Conservation (phyloP, 371 early-diverging fungal genomes). For the Rhizopus arrhizus region DNA sequence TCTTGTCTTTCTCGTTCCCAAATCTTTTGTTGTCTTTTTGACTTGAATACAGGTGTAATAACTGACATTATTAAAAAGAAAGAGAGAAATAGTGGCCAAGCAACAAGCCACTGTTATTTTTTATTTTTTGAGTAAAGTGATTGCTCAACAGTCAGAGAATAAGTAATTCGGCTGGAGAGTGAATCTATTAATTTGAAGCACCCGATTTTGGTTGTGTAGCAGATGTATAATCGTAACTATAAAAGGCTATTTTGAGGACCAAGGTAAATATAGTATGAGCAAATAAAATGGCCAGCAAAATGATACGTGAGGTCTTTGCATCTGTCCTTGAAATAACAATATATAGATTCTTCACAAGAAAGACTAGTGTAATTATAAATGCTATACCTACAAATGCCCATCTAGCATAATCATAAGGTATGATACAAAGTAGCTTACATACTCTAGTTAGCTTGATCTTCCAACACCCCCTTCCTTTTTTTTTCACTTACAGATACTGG, state of each 20-base stretch:
- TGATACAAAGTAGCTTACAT: conserved; percentile 65
- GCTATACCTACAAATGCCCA: conserved; percentile 70
- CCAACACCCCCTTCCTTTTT: not conserved
- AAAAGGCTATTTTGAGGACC: conserved; percentile 84
- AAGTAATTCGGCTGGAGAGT: too few relatives aligned
- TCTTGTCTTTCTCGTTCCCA: conserved; percentile 35
- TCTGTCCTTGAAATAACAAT: conserved; percentile 66
- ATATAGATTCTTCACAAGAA: conserved; percentile 61
- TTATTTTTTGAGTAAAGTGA: not conserved
- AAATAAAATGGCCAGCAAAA: conserved; percentile 66
- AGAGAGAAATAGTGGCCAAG: not conserved
- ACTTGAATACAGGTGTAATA: conserved; percentile 24
- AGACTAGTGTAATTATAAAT: conserved; percentile 46
- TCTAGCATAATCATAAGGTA: conserved; percentile 66
- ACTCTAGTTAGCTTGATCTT: not conserved
- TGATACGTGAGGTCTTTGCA: conserved; percentile 66
- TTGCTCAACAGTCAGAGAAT: too few relatives aligned
- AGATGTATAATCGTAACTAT: conserved; percentile 43
- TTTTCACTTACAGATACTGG: conserved; percentile 74
- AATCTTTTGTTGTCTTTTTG: conserved; percentile 50
- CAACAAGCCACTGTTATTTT: conserved; percentile 7
- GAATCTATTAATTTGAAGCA: too few relatives aligned
- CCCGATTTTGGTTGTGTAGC: not conserved
- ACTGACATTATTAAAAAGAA: conserved; percentile 1
- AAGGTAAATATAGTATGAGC: conserved; percentile 76